Percentiles rank a stretch among this genome's conserved stretches.
phyloP scores from a whole-genome alignment of 345 rosid genomes.

The Jatropha curcas region DNA sequence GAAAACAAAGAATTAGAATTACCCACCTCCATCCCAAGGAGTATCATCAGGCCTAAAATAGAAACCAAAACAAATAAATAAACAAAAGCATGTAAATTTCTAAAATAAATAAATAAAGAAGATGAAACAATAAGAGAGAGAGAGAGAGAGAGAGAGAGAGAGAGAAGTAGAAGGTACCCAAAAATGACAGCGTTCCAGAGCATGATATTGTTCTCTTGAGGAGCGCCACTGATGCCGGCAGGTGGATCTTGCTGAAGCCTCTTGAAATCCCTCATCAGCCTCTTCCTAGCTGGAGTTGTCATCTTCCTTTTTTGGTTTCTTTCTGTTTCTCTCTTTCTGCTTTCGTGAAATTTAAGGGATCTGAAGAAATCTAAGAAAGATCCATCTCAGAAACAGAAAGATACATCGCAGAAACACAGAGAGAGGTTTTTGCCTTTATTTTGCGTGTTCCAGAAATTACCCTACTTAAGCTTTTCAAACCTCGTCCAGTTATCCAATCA shows the following conservation, averaged over 20 bases:
- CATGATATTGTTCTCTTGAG: constrained; percentile 30
- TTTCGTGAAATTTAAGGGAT: too few species aligned
- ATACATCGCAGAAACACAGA: not conserved
- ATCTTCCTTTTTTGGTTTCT: not conserved
- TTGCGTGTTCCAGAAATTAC: too few species aligned
- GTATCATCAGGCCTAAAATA: constrained; percentile 73
- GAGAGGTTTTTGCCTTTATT: not conserved
- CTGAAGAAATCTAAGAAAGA: not conserved
- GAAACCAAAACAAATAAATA: constrained; percentile 14
- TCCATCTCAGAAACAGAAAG: not conserved
- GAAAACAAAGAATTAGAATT: not conserved
- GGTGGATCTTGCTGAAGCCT: constrained; percentile 35
- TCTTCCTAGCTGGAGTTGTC: constrained; percentile 34
- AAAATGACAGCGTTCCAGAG: constrained; percentile 35
- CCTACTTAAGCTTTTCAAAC: too few species aligned
- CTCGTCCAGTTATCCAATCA: too few species aligned
- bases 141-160: not conserved
- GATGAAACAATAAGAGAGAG: not conserved
- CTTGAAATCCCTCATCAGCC: constrained; percentile 35
- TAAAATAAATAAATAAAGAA: too few species aligned
- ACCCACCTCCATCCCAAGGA: constrained; percentile 76
- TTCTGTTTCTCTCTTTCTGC: too few species aligned
- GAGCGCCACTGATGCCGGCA: constrained; percentile 31
- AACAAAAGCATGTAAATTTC: not conserved
- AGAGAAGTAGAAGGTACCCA: constrained; percentile 14